Evolutionary conservation across 1,139 yeast species (phyloP), one percentile per base, ranked within the genome.

Genomic region (Nakaseomyces nivariensis): DNA sequence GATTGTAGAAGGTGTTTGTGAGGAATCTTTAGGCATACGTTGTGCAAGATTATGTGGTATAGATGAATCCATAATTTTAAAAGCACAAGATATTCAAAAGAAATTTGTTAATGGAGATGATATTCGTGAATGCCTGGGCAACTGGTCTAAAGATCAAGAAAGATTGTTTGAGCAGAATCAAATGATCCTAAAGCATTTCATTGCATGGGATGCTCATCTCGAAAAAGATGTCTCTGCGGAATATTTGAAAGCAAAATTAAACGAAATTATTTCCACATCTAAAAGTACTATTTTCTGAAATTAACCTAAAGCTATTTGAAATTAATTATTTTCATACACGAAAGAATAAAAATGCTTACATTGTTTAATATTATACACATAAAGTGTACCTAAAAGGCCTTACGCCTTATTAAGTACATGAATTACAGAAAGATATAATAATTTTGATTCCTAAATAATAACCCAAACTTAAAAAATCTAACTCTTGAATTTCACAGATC

Each of bases 401-500:
- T 33, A 17, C 37, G 13, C 25, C 40, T 24, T 33, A 36, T 45
- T 17, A 37, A 29, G 36, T 37, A 45, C 11, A 45, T 37, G 36
- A 38, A 37, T 25, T 37, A 38, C 25, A 5, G n/a, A 17, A 22
- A 29, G 11, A 37, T 24, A 43, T 31, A 27, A 29, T 27, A 9
- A 26, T 24, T 17, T 3, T 17, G 22, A 17, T 17, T 17, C 22
- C 22, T 17, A 17, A 17, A 17, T 17, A 17, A 17, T 17, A 17
- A 17, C 22, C 22, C 31, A 6, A 29, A 29, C 9, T n/a, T 33
- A 33, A 11, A 33, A 17, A 36, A 36, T 31, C 44, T 37, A 44
- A 33, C 46, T 37, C 48, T 60, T 66, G 60, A 90, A 82, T 68
- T 85, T 87, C 64, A 87, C 90, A 61, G 95, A 83, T 68, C 89